phyloP scores from a whole-genome alignment of 768 basidiomycete species.

The Tubosaeta sp. region DNA sequence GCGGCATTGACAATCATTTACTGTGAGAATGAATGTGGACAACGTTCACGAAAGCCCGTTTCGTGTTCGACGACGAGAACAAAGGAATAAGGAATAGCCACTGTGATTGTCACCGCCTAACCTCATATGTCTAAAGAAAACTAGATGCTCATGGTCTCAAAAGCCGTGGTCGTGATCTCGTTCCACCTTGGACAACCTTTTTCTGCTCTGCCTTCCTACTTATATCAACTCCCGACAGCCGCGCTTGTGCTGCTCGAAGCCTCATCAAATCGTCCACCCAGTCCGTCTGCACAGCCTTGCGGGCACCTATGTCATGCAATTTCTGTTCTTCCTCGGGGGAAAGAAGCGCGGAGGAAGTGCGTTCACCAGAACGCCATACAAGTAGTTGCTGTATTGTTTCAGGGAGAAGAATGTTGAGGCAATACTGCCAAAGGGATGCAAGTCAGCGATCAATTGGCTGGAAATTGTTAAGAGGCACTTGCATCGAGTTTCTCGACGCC shows the following conservation, averaged over 20 bases:
- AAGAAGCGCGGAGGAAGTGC: slow-evolving; percentile 47
- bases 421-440: slow-evolving; percentile 46
- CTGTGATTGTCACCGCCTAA: background rate
- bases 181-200: slow-evolving; percentile 22
- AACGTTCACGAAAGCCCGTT: slow-evolving; percentile 18
- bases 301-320: slow-evolving; percentile 47
- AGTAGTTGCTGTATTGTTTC: slow-evolving; percentile 70
- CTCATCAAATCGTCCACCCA: slow-evolving; percentile 65
- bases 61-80: slow-evolving; percentile 4
- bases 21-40: slow-evolving; percentile 21
- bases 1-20: slow-evolving; percentile 56
- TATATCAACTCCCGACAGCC: slow-evolving; percentile 33
- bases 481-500: slow-evolving; percentile 51
- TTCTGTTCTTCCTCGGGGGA: slow-evolving; percentile 49
- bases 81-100: slow-evolving; percentile 1
- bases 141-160: slow-evolving; percentile 10
- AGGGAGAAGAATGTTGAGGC: slow-evolving; percentile 64
- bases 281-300: slow-evolving; percentile 50
- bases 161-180: slow-evolving; percentile 26
- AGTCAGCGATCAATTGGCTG: background rate
- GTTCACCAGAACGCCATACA: slow-evolving; percentile 65
- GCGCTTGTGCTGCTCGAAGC: slow-evolving; percentile 34
- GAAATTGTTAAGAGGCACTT: slow-evolving; percentile 12
- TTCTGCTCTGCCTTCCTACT: slow-evolving; percentile 26
- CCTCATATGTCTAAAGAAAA: background rate